Base-by-base conservation (phyloP, 371 early-diverging fungal genomes). In the Mucor plumbeus region DNA sequence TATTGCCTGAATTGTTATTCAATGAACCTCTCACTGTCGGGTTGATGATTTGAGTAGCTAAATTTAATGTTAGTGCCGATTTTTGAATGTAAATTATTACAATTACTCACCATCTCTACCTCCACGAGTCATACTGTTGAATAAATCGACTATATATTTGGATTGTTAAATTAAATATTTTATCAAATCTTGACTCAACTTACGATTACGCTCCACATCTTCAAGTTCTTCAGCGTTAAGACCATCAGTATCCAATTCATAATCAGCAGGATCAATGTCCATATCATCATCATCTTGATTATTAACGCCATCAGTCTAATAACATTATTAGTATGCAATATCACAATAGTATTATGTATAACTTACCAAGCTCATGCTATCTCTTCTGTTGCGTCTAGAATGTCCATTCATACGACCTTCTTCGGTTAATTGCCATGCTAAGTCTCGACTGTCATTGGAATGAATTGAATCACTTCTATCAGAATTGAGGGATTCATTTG, bases 141-240 rank as follows among this genome's bases (percentile, higher is more conserved):
- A 61, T 4, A 61, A 34, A 17, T 47, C 50, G 38, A 61, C 61
- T 61, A 50, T 34, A 17, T 7, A 21, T 31, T 31, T 31, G 15
- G 13, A 43, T 40, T 7, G 7, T 9, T 59, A 43, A 40, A 33
- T 14, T 21, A 3, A 26, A 35, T 0, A 11, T 17, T 14, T 14
- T 35, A 17, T 35, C 8, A 7, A 8, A 5, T 10, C 6, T 5
- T 26, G 50, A 4, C 50, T 21, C 21, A 50, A 65, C 65, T 59
- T 65, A 65, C 65, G 60, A 40, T 66, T 66, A 60, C 61, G 41
- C 43, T 66, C 67, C 13, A 66, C 60, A 44, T 92, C 90, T 67
- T 77, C 81, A 5, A 63, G 21, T 41, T 69, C 76, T 13, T 60
- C 67, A 5, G 63, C 63, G 26, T 74, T 59, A 6, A 73, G 71